Conservation (phyloP, 78 protist species). For the Bigelowiella natans region DNA sequence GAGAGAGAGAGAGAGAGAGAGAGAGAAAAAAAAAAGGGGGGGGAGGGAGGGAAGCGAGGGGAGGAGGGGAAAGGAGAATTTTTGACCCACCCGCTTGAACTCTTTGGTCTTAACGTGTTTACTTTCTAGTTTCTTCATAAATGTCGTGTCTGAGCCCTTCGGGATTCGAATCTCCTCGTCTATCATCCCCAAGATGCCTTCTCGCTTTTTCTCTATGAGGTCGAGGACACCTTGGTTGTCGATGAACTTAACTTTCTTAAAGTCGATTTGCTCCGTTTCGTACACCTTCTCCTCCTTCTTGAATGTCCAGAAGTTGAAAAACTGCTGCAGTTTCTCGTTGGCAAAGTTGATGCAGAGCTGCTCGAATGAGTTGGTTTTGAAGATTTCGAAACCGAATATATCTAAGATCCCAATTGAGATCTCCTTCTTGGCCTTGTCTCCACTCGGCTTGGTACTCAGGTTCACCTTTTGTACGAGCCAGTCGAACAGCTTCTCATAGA, state of each 20-base stretch:
- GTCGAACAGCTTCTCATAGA: constrained; percentile 1
- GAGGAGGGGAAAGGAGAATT: too few species aligned
- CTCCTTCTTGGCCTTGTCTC: background rate
- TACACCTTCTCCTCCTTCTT: constrained; percentile 33
- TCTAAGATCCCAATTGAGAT: constrained; percentile 75
- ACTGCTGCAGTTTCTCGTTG: constrained; percentile 92
- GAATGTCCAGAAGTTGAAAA: constrained; percentile 93
- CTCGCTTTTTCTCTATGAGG: constrained; percentile 13
- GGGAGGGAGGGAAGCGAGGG: too few species aligned
- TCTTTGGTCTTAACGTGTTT: background rate
- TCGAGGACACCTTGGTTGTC: constrained; percentile 9
- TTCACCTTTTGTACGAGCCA: background rate
- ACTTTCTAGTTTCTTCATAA: background rate
- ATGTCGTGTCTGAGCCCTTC: constrained; percentile 38
- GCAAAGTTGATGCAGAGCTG: constrained; percentile 79
- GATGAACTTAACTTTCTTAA: background rate
- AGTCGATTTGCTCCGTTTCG: background rate
- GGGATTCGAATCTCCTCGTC: constrained; percentile 64
- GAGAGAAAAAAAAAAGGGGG: too few species aligned
- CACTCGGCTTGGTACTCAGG: background rate
- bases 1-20: too few species aligned
- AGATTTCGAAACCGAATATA: constrained; percentile 92
- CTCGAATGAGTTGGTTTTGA: constrained; percentile 27
- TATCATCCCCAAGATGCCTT: constrained; percentile 39
- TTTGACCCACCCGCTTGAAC: background rate